phyloP scores from a whole-genome alignment of 176 grass and related monocot genomes.

The Oryza glaberrima region DNA sequence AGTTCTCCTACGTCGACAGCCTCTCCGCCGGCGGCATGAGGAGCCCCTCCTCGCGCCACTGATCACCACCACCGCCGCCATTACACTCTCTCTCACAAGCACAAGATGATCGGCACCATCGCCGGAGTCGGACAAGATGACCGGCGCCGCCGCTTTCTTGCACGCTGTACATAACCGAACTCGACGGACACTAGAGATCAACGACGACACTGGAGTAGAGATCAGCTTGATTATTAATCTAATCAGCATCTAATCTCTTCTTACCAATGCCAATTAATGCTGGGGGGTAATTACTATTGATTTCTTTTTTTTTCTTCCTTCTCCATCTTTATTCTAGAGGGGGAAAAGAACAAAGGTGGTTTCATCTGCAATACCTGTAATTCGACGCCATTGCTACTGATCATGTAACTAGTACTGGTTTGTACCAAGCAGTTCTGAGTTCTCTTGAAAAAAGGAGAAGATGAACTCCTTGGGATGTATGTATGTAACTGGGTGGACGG shows the following conservation, averaged over 20 bases:
- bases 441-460: slow-evolving; percentile 24
- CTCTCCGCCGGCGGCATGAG: slow-evolving; percentile 60
- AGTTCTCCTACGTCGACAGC: slow-evolving; percentile 84
- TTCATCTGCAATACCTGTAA: slow-evolving; percentile 1
- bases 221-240: neutral
- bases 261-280: neutral
- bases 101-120: neutral
- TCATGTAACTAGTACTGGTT: slow-evolving; percentile 38
- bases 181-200: slow-evolving; percentile 11
- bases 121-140: slow-evolving; percentile 7
- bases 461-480: slow-evolving; percentile 11
- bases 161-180: slow-evolving; percentile 41
- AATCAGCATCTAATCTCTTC: neutral
- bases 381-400: slow-evolving; percentile 22
- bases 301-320: neutral
- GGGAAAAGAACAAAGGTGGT: slow-evolving; percentile 3
- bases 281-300: neutral
- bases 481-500: slow-evolving; percentile 33
- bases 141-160: neutral
- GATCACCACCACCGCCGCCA: neutral
- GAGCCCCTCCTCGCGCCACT: slow-evolving; percentile 82
- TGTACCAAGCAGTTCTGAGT: neutral
- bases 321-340: slow-evolving; percentile 3
- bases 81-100: neutral
- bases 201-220: neutral